phyloP scores from a whole-genome alignment of 495 filamentous ascomycete species.

The Aspergillus heteromorphus region DNA sequence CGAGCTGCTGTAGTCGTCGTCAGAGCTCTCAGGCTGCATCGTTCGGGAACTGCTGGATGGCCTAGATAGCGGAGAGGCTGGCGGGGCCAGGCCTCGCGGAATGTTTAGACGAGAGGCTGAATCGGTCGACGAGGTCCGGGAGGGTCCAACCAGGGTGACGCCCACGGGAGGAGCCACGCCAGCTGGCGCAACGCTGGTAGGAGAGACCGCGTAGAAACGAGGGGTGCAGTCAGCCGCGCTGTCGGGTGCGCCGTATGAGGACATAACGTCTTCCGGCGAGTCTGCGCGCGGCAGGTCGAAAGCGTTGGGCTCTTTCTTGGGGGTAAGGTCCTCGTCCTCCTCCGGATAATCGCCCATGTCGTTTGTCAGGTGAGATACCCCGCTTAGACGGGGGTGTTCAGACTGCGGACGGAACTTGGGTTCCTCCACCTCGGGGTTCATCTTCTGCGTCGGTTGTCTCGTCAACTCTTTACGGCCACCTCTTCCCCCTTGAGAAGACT shows the following conservation, averaged over 20 bases:
- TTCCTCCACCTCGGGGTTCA: conserved; percentile 54
- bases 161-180: conserved; percentile 4
- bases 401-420: conserved; percentile 62
- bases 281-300: conserved; percentile 42
- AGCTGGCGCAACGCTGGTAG: conserved; percentile 1
- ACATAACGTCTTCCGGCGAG: conserved; percentile 37
- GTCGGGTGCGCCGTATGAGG: conserved; percentile 1
- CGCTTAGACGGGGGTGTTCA: conserved; percentile 68
- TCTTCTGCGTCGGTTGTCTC: conserved; percentile 36
- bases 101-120: conserved; percentile 43
- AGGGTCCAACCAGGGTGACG: conserved; percentile 19
- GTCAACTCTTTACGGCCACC: conserved; percentile 18
- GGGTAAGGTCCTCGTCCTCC: conserved; percentile 29
- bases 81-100: conserved; percentile 47
- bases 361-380: conserved; percentile 47
- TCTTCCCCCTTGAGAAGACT: conserved; percentile 14
- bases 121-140: conserved; percentile 38
- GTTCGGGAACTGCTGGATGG: conserved; percentile 53
- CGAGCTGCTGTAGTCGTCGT: conserved; percentile 55
- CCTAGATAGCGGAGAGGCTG: conserved; percentile 51
- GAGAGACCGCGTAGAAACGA: conserved; percentile 19
- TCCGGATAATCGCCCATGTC: conserved; percentile 7
- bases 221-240: conserved; percentile 15
- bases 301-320: conserved; percentile 19
- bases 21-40: conserved; percentile 55